Base-by-base conservation (phyloP, 371 early-diverging fungal species). In the Coemansia sp. region DNA sequence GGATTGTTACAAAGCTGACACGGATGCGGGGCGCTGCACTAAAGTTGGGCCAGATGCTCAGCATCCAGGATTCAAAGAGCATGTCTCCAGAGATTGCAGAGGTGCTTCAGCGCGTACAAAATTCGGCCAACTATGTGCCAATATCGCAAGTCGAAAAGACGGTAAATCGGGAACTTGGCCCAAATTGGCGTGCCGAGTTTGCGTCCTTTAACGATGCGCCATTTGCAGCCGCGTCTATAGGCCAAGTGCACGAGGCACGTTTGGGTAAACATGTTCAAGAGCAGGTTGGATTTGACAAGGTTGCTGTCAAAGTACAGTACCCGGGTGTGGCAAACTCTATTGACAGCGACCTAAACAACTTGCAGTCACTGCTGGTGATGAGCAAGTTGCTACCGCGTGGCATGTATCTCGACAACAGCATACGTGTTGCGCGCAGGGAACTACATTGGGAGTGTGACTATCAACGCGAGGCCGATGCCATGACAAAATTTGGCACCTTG, bases 401-500 rank as follows among this genome's bases (percentile, higher is more conserved):
- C 0, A 84, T 98, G 72, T 97, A 95, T 55, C 82, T 97, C n/a
- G 98, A 98, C 50, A 97, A 94, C 69, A 94, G 95, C 0, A 90
- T 98, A 68, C 84, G 87, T 53, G 96, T 93, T 0, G 94, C 96
- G 0, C 86, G 90, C 62, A 83, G 86, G 59, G 98, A 98, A 77
- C 84, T 98, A n/a, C 88, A 83, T 4, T 91, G 93, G 93, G 98
- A 98, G 68, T 92, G 92, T 42, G 97, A 98, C 80, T 97, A 98
- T 73, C 42, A 77, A 26, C 85, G 95, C 3, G 98, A 98, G 73
- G 96, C 95, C 0, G 84, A 87, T 2, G 87, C 88, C 55, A 88
- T 91, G 68, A 77, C 74, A 10, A 78, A 83, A 47, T 95, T 97
- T 77, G 81, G 85, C 39, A 62, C 76, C 1, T 68, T 92, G 18